Evolutionary conservation across 192 early-diverging fungal genomes (phyloP), one percentile per base, ranked within the genome.

Genomic region (Spizellomyces sp.): DNA sequence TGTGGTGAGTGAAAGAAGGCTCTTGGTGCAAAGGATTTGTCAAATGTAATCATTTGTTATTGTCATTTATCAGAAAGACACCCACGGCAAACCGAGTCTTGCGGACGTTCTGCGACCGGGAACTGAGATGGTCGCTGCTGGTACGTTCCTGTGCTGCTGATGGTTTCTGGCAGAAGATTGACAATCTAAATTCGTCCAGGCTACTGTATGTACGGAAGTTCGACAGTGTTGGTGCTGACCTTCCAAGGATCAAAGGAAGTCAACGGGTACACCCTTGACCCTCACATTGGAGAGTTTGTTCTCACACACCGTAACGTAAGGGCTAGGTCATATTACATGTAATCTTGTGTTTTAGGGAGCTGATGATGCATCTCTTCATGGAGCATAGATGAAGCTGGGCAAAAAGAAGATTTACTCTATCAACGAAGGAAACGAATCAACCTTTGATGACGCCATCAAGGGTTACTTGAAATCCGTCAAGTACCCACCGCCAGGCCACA

Each of bases 161-260:
- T 56, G 22, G 12, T 21, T 41, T 66, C 44, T 56, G 8, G 63
- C 42, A 15, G 4, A 69, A 10, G 36, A 44, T 15, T 65, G 21
- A 45, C 44, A 2, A 14, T 15, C n/a, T 64, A 45, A 15, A 36
- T 45, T 44, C 45, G 65, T 36, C 27, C 27, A 78, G 78, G 96
- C 43, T 99, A 99, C 87, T 97, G 95, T 83, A 96, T 97, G 87
- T 99, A 99, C 79, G 96, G 96, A 55, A 92, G 90, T 60, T 96
- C 90, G 74, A 84, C 79, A 22, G 75, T 81, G 14, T 62, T 87
- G 59, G 82, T 87, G 46, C 60, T 84, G 61, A 88, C 96, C 63
- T 85, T 92, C 66, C 92, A 90, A n/a, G 75, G 75, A 4, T 66
- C 72, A 54, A 62, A 77, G 0, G 75, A 87, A 71, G 95, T 96